Evolutionary conservation across 2,329 filamentous ascomycete genomes (phyloP).

Genomic region (Cladosporium sp.): DNA sequence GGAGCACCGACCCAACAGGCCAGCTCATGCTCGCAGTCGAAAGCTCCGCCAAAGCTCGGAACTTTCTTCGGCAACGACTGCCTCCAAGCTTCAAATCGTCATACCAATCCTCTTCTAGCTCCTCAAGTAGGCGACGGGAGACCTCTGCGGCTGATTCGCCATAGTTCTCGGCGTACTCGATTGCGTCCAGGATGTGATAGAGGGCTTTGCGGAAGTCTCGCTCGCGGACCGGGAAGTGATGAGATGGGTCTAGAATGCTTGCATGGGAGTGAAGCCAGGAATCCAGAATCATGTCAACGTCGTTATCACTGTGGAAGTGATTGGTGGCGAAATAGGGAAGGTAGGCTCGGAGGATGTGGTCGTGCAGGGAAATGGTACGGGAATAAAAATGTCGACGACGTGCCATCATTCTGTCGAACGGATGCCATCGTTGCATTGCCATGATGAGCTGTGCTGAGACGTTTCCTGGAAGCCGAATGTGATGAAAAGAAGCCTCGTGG

Average conservation of each 20-base stretch:
- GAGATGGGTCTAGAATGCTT: neutral
- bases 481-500: neutral
- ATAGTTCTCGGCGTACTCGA: neutral
- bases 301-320: slow-evolving; percentile 1
- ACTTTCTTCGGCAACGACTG: neutral
- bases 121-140: neutral
- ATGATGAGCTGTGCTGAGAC: neutral
- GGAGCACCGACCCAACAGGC: neutral
- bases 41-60: slow-evolving; percentile 7
- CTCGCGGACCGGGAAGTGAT: neutral
- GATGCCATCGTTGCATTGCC: neutral
- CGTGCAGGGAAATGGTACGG: slow-evolving; percentile 2
- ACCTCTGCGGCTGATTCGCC: neutral
- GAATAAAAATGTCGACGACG: neutral
- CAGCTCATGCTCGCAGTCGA: neutral
- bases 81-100: neutral
- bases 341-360: slow-evolving; percentile 5
- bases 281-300: slow-evolving; percentile 7
- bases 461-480: neutral
- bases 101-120: neutral
- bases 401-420: neutral
- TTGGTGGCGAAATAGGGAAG: slow-evolving; percentile 6
- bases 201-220: slow-evolving; percentile 2
- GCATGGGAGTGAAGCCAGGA: slow-evolving; percentile 4
- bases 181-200: neutral